Evolutionary conservation across 306 rosid species (phyloP).

Genomic region (Prinsepia uniflora): DNA sequence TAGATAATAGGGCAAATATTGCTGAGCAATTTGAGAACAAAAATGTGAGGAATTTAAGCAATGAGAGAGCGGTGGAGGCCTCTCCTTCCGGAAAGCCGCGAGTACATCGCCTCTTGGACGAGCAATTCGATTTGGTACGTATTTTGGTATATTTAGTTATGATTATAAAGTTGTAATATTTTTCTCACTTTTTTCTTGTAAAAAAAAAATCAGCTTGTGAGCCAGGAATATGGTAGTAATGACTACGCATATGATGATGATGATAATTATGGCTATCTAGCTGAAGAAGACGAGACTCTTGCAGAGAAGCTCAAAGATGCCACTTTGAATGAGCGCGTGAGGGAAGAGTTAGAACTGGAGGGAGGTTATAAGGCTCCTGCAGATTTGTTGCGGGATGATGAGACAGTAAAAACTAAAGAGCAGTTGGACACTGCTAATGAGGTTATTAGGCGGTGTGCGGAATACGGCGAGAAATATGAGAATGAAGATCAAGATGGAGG

Average conservation of each 20-base stretch:
- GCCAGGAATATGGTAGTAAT: slow-evolving; percentile 57
- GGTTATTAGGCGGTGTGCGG: slow-evolving; percentile 66
- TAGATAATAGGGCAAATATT: slow-evolving; percentile 9
- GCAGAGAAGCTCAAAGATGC: slow-evolving; percentile 59
- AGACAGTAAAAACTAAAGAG: slow-evolving; percentile 32
- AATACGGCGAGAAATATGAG: slow-evolving; percentile 76
- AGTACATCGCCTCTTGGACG: slow-evolving; percentile 64
- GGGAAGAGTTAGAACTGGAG: slow-evolving; percentile 48
- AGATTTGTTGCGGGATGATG: slow-evolving; percentile 47
- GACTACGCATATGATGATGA: slow-evolving; percentile 20
- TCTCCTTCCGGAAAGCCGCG: slow-evolving; percentile 47
- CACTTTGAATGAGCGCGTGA: slow-evolving; percentile 31
- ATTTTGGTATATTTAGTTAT: slow-evolving; percentile 1
- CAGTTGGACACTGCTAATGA: slow-evolving; percentile 49
- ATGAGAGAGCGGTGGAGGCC: slow-evolving; percentile 20
- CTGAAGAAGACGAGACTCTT: slow-evolving; percentile 61
- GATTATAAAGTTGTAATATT: neutral
- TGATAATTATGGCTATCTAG: slow-evolving; percentile 34
- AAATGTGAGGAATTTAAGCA: slow-evolving; percentile 16
- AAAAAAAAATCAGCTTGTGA: slow-evolving; percentile 45
- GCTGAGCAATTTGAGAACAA: slow-evolving; percentile 22
- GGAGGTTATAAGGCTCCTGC: slow-evolving; percentile 66
- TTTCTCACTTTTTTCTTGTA: slow-evolving; percentile 12
- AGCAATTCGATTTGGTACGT: slow-evolving; percentile 78
- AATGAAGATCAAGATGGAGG: slow-evolving; percentile 47